Base-by-base conservation (phyloP, 148 eudicot species). In the Amaranthus cruentus region DNA sequence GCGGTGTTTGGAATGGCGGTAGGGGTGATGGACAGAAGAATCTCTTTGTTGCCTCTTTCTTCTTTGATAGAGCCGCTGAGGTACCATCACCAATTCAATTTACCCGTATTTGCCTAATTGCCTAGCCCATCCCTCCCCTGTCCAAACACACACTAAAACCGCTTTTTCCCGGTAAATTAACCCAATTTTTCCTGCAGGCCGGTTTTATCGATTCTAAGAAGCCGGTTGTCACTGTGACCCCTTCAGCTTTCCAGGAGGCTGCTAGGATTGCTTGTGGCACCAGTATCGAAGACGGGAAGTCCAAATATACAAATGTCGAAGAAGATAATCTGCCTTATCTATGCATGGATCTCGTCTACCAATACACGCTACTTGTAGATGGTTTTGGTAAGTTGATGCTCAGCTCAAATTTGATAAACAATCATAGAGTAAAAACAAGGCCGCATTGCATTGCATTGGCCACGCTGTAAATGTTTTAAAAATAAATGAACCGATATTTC, bases 61-160 rank as follows among this genome's bases (percentile, higher is more conserved):
- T 95, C 89, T 95, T 90, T 58, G 99, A 95, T 71, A 85, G 99
- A 84, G 99, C 99, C 74, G 97, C 91, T 54, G 92, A 95, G 97
- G 99, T 95, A 85, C 68, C 66, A 14, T 50, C 69, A 52, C 13
- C 7, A 7, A 58, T 49, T 69, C 49, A 11, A 21, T 73, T 28
- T 68, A 6, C 62, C 50, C n/a, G 7, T 69, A 50, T 13, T 54
- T 13, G 38, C 38, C 11, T 43, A 3, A 5, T 6, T 10, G 38
- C 28, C 28, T 50, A 2, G 12, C 44, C 56, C 43, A 50, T 61
- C 14, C 43, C 18, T n/a, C 9, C 12, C 10, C 21, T 3, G 28
- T 7, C 1, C 0, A 15, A n/a, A 47, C 11, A 47, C n/a, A 6
- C 8, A 60, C 64, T 8, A 7, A 3, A 9, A 21, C 46, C 21